Conservation (phyloP, 192 early-diverging fungal genomes). For the Fimicolochytrium jonesii region DNA sequence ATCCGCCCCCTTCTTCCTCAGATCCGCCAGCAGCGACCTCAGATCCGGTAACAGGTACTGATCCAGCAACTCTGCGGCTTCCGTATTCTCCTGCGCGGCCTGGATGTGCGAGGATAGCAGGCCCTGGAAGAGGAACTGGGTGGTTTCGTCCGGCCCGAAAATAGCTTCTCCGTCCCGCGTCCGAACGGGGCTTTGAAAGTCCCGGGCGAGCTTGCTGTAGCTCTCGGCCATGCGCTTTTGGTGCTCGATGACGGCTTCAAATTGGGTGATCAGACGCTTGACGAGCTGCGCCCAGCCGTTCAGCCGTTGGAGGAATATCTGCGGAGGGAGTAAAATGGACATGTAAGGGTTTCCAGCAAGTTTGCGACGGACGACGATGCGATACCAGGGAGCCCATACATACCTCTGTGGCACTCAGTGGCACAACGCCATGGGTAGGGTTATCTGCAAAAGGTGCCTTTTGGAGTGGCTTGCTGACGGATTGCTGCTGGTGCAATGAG, state of each 20-base stretch:
- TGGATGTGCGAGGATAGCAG: constrained; percentile 33
- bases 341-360: background rate
- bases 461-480: background rate
- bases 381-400: background rate
- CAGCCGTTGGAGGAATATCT: constrained; percentile 40
- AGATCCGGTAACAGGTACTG: constrained; percentile 41
- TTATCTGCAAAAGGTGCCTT: constrained; percentile 40
- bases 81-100: constrained; percentile 22
- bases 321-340: background rate
- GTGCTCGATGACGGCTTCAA: constrained; percentile 35
- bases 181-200: constrained; percentile 26
- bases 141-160: constrained; percentile 35
- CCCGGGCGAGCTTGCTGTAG: constrained; percentile 21
- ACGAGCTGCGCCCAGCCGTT: constrained; percentile 40
- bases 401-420: constrained; percentile 27
- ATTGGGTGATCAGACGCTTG: constrained; percentile 30
- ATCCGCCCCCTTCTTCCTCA: constrained; percentile 31
- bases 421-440: constrained; percentile 27
- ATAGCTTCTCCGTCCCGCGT: constrained; percentile 23
- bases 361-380: background rate
- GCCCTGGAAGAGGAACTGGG: constrained; percentile 31
- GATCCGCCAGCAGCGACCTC: constrained; percentile 29
- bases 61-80: constrained; percentile 32
- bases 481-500: too few relatives aligned
- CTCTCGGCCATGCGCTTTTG: constrained; percentile 38